Evolutionary conservation across 257 asterid species (phyloP).

Genomic region (Przewalskia tangutica): DNA sequence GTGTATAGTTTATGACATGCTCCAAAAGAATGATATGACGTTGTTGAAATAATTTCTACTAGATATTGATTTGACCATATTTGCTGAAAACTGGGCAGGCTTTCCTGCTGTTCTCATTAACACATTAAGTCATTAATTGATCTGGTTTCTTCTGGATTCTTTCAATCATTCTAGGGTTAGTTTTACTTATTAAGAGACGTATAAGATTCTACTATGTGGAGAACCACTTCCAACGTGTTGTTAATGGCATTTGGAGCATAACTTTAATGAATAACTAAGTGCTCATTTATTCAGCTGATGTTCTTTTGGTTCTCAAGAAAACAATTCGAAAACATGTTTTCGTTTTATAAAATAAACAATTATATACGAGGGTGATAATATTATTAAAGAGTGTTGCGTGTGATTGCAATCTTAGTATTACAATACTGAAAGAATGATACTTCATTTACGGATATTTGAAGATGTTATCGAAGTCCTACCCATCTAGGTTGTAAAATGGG

Average conservation of each 20-base stretch:
- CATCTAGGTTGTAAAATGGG: not conserved
- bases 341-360: too few species aligned
- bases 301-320: not conserved
- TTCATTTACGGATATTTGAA: not conserved
- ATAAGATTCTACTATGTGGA: not conserved
- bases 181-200: not conserved
- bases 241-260: not conserved
- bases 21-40: not conserved
- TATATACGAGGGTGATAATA: not conserved
- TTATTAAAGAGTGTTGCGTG: not conserved
- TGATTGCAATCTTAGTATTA: too few species aligned
- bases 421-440: too few species aligned
- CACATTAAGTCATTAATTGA: not conserved
- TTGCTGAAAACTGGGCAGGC: not conserved
- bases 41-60: not conserved
- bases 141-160: not conserved
- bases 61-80: not conserved
- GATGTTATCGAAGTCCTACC: not conserved
- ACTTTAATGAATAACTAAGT: not conserved
- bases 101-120: not conserved
- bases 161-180: not conserved
- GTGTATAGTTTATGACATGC: not conserved
- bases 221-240: not conserved
- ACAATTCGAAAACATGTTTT: too few species aligned
- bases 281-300: not conserved